Evolutionary conservation across 768 basidiomycete genomes (phyloP), one percentile per base, ranked within the genome.

Genomic region (Jaapia argillacea): DNA sequence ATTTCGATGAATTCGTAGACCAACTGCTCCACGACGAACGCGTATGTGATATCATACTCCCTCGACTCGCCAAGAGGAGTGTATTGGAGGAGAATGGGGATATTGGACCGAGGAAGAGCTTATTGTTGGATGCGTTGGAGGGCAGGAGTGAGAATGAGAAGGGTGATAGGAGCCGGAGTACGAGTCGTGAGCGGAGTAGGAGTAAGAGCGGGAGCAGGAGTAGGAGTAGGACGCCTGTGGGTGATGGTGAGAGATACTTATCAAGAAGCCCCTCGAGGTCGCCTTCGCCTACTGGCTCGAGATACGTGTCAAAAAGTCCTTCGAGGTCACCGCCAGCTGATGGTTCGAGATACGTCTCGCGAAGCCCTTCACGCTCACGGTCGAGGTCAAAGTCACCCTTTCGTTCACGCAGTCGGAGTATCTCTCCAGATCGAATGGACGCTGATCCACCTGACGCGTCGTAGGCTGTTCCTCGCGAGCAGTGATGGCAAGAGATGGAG

Each of bases 41-140:
- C 45, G 93, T 91, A 4, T 98, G 94, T 62, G 96, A 98, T 64
- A 87, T 90, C 54, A 97, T 98, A 54, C 66, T 99, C 36, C 96
- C 96, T 13, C 81, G 96, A 40, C 63, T 97, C 48, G 76, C 79
- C 6, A 91, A 86, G 65, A 76, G 96, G 18, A 74, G 79, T 42
- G 79, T 87, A 2, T 66, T 98, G 21, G 96, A 98, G 66, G 94
- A 99, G 58, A 87, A 80, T 16, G 85, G 87, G 35, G 92, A 97
- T 5, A 71, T 99, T 20, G 81, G 81, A 0, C 85, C 87, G 3
- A 69, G 94, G 13, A 79, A 85, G 59, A 91, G 88, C 60, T 77
- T 84, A 36, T 64, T 99, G n/a, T 68, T 96, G 49, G 79, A 88
- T 51, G 90, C 88, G 1, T 75, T 94, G 78, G 84, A 90, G 56